Evolutionary conservation across 1,284 basidiomycete genomes (phyloP), one percentile per base, ranked within the genome.

Genomic region (Bjerkandera adusta): DNA sequence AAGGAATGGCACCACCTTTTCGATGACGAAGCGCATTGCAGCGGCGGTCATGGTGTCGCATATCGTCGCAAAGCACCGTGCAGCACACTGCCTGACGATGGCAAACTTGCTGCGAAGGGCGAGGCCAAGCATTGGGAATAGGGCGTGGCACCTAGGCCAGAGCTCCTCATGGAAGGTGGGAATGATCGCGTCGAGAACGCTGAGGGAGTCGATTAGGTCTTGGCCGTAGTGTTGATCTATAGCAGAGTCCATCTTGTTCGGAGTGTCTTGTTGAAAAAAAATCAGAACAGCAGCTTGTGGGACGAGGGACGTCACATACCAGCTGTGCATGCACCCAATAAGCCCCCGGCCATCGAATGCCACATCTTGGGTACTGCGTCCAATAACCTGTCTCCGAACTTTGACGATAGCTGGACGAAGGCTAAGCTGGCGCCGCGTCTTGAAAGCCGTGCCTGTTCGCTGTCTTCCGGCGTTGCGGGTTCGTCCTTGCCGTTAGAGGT

Each of bases 131-230:
- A 83, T 75, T 0, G 91, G 89, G 54, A 98, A 86, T 13, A 94
- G 74, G 44, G 81, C 76, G 3, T 72, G 65, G 29, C 98, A 75
- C 50, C 79, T 84, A 2, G 76, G 70, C 70, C 88, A 83, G 1
- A 97, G 75, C 1, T 76, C 71, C 34, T 78, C 66, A 54, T 93
- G 82, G 37, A 99, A 76, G 16, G 86, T 80, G 0, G 89, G 86
- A 4, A 86, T 79, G 36, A 93, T 77, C 15, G 89, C 86, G 54
- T 92, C 89, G 10, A 99, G 72, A 27, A 97, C 88, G 43, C 95
- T 95, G 43, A 98, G 75, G 2, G 89, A 88, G 68, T 99, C 97
- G 50, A 99, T 85, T 22, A 98, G 79, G 58, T 93, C 89, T 67
- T 99, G 97, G 0, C 94, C 96, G 50, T 72, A 77, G 48, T 83